Evolutionary conservation across 2,329 filamentous ascomycete species (phyloP).

Genomic region (Phialophora macrospora): DNA sequence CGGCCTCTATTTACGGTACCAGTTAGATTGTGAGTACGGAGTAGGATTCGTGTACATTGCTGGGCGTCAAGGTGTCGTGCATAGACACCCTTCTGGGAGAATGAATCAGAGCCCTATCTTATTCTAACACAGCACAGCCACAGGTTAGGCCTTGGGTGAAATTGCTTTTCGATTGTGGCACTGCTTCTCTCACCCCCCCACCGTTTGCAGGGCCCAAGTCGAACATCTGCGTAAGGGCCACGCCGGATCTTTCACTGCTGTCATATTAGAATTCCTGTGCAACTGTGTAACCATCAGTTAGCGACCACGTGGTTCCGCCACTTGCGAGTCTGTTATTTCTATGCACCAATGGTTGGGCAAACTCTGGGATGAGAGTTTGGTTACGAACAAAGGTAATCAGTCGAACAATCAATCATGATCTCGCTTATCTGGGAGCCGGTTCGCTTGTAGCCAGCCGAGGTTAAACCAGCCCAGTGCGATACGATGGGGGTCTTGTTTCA

Average conservation of each 20-base stretch:
- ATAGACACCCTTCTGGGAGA: neutral
- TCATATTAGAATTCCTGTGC: constrained; percentile 15
- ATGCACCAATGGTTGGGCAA: constrained; percentile 16
- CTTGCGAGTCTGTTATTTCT: constrained; percentile 11
- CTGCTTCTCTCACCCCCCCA: neutral
- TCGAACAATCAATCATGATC: constrained; percentile 28
- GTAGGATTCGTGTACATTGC: neutral
- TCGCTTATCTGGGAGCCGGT: constrained; percentile 34
- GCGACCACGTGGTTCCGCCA: constrained; percentile 23
- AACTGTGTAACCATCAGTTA: constrained; percentile 15
- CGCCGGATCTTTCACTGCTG: constrained; percentile 27
- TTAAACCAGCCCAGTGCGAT: constrained; percentile 6
- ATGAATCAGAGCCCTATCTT: neutral
- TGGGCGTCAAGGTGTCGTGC: neutral
- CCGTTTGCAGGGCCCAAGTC: neutral
- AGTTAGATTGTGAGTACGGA: neutral
- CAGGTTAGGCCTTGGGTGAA: neutral
- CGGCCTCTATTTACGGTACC: neutral
- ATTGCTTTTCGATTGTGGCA: neutral
- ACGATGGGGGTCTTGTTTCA: constrained; percentile 4
- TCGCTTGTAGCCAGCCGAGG: constrained; percentile 30
- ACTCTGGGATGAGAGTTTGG: constrained; percentile 6
- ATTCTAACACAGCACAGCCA: neutral
- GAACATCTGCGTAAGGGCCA: constrained; percentile 3
- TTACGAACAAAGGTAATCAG: constrained; percentile 25